Evolutionary conservation across 306 rosid genomes (phyloP).

Genomic region (Cyamopsis tetragonoloba): DNA sequence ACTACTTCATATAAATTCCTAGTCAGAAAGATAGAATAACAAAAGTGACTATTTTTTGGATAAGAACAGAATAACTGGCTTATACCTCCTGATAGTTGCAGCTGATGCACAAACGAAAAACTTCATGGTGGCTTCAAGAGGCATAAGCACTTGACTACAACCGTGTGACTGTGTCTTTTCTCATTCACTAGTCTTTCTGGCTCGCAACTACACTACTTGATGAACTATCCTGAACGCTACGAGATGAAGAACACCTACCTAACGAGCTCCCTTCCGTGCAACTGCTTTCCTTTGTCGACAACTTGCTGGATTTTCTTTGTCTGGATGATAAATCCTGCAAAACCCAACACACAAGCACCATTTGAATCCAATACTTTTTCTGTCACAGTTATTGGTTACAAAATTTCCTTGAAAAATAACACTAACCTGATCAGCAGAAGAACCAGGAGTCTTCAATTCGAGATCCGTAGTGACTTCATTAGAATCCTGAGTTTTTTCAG

Average conservation of each 20-base stretch:
- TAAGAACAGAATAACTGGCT: constrained; percentile 4
- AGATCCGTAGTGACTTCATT: constrained; percentile 61
- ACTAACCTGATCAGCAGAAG: constrained; percentile 67
- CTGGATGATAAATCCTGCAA: constrained; percentile 59
- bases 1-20: background rate
- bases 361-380: constrained; percentile 2
- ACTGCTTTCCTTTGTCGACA: constrained; percentile 40
- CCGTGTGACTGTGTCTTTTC: background rate
- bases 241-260: constrained; percentile 65
- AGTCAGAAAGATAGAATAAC: constrained; percentile 20
- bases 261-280: constrained; percentile 54
- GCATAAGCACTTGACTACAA: constrained; percentile 17
- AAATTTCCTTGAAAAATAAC: background rate
- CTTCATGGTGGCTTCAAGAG: constrained; percentile 1
- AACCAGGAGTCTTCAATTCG: constrained; percentile 82
- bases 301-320: constrained; percentile 40
- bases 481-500: constrained; percentile 45
- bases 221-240: constrained; percentile 70
- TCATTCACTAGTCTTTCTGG: constrained; percentile 47
- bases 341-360: background rate
- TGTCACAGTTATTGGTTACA: constrained; percentile 3
- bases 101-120: constrained; percentile 14
- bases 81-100: constrained; percentile 14
- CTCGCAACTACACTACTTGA: constrained; percentile 52
- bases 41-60: background rate